Base-by-base conservation (phyloP, 1,284 basidiomycete species). In the Sporisorium exsertum region DNA sequence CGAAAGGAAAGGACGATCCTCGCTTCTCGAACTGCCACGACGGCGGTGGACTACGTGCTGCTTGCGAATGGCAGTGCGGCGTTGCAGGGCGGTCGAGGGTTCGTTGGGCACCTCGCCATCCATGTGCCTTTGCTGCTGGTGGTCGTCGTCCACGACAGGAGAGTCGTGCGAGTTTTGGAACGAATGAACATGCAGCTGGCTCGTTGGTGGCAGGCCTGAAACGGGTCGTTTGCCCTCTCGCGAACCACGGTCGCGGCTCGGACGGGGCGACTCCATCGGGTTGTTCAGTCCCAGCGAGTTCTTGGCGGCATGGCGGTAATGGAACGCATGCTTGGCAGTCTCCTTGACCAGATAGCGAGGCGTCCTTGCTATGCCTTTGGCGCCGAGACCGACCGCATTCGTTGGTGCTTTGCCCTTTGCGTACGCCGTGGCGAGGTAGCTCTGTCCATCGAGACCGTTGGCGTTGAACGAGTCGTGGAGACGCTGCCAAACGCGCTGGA, bases 381-480 rank as follows among this genome's bases (percentile, higher is more conserved):
- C 79, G 20, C 76, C 76, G n/a, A 65, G 26, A 5, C 67, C 68
- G n/a, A 78, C 64, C 12, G 67, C 63, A 33, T 64, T 64, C 24
- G 64, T 47, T 15, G 76, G 47, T 49, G 50, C 49, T 46, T 79
- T 64, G 20, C 74, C 81, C 29, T 59, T 63, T 20, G 71, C 73
- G n/a, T 75, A 69, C 2, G 61, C 66, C 0, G 64, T 55, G 3
- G 73, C 73, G 8, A 82, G 63, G 54, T 80, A 80, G 72, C 80
- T 81, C 16, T 72, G 74, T 37, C 59, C 61, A 52, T 83, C 81
- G 49, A 74, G 60, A 32, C 81, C 81, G 46, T 83, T 83, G 47
- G 81, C 81, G 55, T 83, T 76, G 72, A 83, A 83, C 1, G 78
- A 77, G 61, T 83, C 78, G 54, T 80, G 76, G 20, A 83, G 40